Base-by-base conservation (phyloP, 2,329 filamentous ascomycete genomes). In the Cryoendolithus antarcticus region DNA sequence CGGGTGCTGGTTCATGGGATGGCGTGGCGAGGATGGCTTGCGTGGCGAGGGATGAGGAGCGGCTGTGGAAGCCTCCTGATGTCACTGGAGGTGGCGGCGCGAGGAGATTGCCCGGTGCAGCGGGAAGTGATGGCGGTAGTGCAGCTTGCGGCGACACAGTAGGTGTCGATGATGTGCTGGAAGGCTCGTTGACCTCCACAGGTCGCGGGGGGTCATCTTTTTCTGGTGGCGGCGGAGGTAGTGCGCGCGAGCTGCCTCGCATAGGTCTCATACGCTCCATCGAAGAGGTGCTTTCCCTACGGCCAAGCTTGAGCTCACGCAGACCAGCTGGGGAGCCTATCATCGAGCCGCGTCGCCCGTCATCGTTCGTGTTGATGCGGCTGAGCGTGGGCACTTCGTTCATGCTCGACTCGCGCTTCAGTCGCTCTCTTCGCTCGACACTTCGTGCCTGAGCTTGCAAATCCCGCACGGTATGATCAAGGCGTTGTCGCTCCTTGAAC, bases 261-360 rank as follows among this genome's bases (percentile, higher is more conserved):
- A 38, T 15, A 4, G 44, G 43, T 5, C 53, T 43, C 34, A 54
- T 37, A 39, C 49, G 52, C 24, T 50, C 48, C 32, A 51, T 36
- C 19, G 46, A 53, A 6, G 50, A 49, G 32, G 45, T 55, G 3
- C 58, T 59, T 9, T 60, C 54, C 71, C 77, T 48, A 28, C 85
- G 80, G 29, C 80, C 82, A 8, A 96, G 77, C 60, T 82, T 86
- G 36, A 95, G 71, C 62, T 95, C 86, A 41, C 88, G 75, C 27
- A 95, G 70, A 2, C 47, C 46, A n/a, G 41, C 43, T 3, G 52
- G 44, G 13, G 38, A 27, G n/a, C 31, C n/a, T 6, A 37, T 34
- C 10, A 34, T 29, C 6, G 39, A 37, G 3, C 33, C 13, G 15
- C 38, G 38, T n/a, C 38, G 38, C 15, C 15, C 15, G 34, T 44